Conservation (phyloP, 2,329 filamentous ascomycete species). For the Epichloe amarillans region DNA sequence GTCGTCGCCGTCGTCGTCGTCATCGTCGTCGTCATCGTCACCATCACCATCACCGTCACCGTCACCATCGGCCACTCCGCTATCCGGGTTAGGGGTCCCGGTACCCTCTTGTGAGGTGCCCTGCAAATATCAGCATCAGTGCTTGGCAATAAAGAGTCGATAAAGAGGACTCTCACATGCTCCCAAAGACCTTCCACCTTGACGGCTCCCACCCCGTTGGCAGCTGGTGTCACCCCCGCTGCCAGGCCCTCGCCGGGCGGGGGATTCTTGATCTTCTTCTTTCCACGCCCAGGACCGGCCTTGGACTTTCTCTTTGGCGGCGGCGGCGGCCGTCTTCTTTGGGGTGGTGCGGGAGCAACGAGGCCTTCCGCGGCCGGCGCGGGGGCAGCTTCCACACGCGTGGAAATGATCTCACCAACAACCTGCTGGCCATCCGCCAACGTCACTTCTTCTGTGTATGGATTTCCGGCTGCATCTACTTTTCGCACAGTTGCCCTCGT, state of each 20-base stretch:
- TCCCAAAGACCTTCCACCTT: constrained; percentile 25
- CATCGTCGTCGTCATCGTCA: constrained; percentile 27
- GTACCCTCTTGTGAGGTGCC: constrained; percentile 30
- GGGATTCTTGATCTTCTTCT: constrained; percentile 60
- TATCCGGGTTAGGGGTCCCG: constrained; percentile 32
- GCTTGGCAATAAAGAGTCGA: background rate
- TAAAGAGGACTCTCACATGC: constrained; percentile 20
- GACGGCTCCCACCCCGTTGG: constrained; percentile 24
- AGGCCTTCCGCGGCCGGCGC: constrained; percentile 43
- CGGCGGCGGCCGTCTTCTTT: constrained; percentile 53
- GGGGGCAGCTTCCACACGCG: constrained; percentile 40
- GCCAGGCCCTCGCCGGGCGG: constrained; percentile 22
- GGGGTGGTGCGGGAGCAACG: constrained; percentile 27
- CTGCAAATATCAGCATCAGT: constrained; percentile 12
- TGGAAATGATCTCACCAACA: constrained; percentile 67
- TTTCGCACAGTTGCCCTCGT: constrained; percentile 71
- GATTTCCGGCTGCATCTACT: constrained; percentile 64
- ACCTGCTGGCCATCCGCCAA: constrained; percentile 66
- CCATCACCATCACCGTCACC: constrained; percentile 25
- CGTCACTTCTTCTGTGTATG: constrained; percentile 73
- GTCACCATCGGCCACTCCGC: constrained; percentile 39
- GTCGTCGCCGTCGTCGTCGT: constrained; percentile 31
- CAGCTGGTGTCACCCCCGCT: constrained; percentile 17
- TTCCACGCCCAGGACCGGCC: constrained; percentile 59
- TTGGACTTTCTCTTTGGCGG: constrained; percentile 73